Evolutionary conservation across 2,329 filamentous ascomycete species (phyloP).

Genomic region (Fusarium sp.): DNA sequence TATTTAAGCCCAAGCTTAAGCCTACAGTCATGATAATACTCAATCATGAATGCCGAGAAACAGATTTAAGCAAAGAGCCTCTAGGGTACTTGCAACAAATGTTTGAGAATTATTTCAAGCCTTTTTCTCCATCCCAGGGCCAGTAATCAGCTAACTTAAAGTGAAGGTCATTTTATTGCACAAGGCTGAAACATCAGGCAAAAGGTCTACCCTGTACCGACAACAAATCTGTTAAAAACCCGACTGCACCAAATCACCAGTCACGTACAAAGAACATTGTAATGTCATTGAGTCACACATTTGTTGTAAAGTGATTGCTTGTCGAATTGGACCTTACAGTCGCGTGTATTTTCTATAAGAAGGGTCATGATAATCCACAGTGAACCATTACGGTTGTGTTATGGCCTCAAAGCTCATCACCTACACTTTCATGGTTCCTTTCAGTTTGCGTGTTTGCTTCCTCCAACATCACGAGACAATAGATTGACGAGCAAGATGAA

Average conservation of each 20-base stretch:
- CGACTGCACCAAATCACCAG: neutral
- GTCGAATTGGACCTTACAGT: fast-evolving
- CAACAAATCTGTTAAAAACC: neutral
- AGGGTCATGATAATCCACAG: neutral
- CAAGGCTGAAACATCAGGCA: neutral
- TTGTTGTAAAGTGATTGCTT: neutral
- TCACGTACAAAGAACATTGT: too few relatives aligned
- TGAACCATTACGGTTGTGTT: fast-evolving
- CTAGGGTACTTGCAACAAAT: too few relatives aligned
- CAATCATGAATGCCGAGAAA: too few relatives aligned
- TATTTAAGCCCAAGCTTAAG: neutral
- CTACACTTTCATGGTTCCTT: neutral
- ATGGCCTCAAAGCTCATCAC: neutral
- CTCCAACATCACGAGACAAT: neutral
- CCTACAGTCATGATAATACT: fast-evolving
- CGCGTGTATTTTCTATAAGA: fast-evolving
- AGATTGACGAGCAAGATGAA: neutral
- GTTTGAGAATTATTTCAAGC: fast-evolving
- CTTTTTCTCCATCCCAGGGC: neutral
- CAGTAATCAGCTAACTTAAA: too few relatives aligned
- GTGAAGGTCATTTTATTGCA: neutral
- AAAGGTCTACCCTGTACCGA: neutral
- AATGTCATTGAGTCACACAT: neutral
- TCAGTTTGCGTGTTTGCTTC: fast-evolving
- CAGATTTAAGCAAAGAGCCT: neutral